Percentiles rank a stretch among this genome's conserved stretches.
Evolutionary conservation across 192 early-diverging fungal genomes (phyloP).

Genomic region (Linnemannia exigua): DNA sequence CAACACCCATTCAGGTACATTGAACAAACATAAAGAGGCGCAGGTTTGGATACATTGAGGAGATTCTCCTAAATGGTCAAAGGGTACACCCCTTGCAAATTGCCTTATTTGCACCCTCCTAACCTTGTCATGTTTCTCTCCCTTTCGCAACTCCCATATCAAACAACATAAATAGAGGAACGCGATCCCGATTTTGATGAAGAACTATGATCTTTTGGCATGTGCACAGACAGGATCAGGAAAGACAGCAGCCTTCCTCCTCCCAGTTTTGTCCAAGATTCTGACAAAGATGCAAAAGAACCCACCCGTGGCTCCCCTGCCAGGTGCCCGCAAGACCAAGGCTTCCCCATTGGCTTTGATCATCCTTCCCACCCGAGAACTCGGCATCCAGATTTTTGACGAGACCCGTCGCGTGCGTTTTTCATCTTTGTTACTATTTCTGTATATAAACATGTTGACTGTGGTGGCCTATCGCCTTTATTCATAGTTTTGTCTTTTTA

Average conservation of each 20-base stretch:
- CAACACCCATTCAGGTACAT: slow-evolving; percentile 82
- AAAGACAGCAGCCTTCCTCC: slow-evolving; percentile 88
- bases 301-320: slow-evolving; percentile 29
- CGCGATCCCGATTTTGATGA: slow-evolving; percentile 71
- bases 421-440: background rate
- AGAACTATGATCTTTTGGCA: slow-evolving; percentile 83
- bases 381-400: slow-evolving; percentile 88
- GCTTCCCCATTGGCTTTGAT: slow-evolving; percentile 80
- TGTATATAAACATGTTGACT: background rate
- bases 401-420: slow-evolving; percentile 71
- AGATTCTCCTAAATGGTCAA: background rate
- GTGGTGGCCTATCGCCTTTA: background rate
- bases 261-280: slow-evolving; percentile 80
- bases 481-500: slow-evolving; percentile 12
- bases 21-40: background rate
- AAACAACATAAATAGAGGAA: slow-evolving; percentile 62
- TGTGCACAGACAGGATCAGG: slow-evolving; percentile 86
- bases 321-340: slow-evolving; percentile 59
- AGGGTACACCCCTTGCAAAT: background rate
- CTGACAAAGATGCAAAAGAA: slow-evolving; percentile 61
- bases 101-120: background rate
- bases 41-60: background rate
- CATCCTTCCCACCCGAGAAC: slow-evolving; percentile 87
- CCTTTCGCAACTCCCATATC: background rate
- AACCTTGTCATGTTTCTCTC: background rate